These are phyloP conservation scores for Alternaria atra DNA, from an alignment of 2,329 filamentous ascomycete species.

Conservation along the genomic window DNA sequence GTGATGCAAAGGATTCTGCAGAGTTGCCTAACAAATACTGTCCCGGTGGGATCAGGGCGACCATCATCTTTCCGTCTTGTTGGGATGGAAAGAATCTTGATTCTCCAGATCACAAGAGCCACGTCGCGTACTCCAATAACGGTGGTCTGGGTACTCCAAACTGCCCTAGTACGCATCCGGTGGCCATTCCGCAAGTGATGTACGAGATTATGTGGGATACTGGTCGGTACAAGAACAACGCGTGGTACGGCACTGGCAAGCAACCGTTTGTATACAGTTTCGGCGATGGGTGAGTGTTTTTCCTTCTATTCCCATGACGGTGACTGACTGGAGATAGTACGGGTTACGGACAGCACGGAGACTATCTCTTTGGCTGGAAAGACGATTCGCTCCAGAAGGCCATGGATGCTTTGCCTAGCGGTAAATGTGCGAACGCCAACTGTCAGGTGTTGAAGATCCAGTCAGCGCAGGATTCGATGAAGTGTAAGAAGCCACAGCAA, in stretches of 20 bases:
- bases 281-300: slow-evolving; percentile 32
- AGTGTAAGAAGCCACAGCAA: slow-evolving; percentile 53
- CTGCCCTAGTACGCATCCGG: slow-evolving; percentile 55
- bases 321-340: slow-evolving; percentile 6
- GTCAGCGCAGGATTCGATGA: slow-evolving; percentile 34
- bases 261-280: slow-evolving; percentile 43
- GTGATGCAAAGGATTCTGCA: slow-evolving; percentile 35
- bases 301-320: background rate
- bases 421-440: slow-evolving; percentile 42
- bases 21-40: slow-evolving; percentile 73
- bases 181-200: slow-evolving; percentile 58
- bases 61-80: slow-evolving; percentile 77
- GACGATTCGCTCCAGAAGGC: slow-evolving; percentile 39
- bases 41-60: slow-evolving; percentile 74
- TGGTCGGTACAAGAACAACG: slow-evolving; percentile 31
- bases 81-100: slow-evolving; percentile 69
- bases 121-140: slow-evolving; percentile 68
- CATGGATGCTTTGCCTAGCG: slow-evolving; percentile 40
- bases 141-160: slow-evolving; percentile 54
- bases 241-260: slow-evolving; percentile 34
- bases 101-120: slow-evolving; percentile 66
- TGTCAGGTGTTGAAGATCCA: slow-evolving; percentile 44
- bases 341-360: slow-evolving; percentile 33
- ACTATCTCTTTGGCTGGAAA: slow-evolving; percentile 43
- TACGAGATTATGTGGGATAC: slow-evolving; percentile 60